Base-by-base conservation (phyloP, 2,329 filamentous ascomycete species). In the Tolypocladium tropicale region DNA sequence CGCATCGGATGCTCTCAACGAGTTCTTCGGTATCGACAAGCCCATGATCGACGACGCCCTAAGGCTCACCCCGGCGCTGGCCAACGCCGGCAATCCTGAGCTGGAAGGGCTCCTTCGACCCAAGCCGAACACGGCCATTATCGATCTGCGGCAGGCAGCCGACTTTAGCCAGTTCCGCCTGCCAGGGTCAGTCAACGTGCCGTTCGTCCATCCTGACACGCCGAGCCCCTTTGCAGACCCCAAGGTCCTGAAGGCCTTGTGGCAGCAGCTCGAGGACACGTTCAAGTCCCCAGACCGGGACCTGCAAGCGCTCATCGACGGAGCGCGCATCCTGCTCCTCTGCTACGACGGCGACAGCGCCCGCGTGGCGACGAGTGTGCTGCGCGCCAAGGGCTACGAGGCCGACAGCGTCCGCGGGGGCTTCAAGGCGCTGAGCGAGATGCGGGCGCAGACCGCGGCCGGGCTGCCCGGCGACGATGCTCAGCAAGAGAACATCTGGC, bases 291-390 rank as follows among this genome's bases (percentile, higher is more conserved):
- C 65, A 0, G 53, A 57, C 11, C 48, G 58, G 14, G 60, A 65
- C 1, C 14, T 70, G 0, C 23, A 60, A 25, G 37, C 55, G 2
- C 56, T 65, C 11, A 56, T 75, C 1, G 48, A 57, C 7, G 67
- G 60, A 4, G 71, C 69, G 55, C 70, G 70, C 6, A 63, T 78
- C 14, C 61, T 82, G 12, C 61, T 81, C 11, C 63, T 79, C 11
- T 82, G 79, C 62, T 81, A 82, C 53, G 70, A 79, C 51, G 80
- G 80, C 3, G 78, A 83, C 56, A 78, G 74, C 33, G 72, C 79
- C 5, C 72, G 80, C 0, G 73, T 83, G 6, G 80, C 78, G 3
- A 77, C 77, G 2, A 81, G 78, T 54, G 73, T 83, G 3, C 63
- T 83, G 52, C 70, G 79, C 6, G 78, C 76, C 0, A 78, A 77